Evolutionary conservation across 495 filamentous ascomycete species (phyloP).

Genomic region (Neurospora sp.): DNA sequence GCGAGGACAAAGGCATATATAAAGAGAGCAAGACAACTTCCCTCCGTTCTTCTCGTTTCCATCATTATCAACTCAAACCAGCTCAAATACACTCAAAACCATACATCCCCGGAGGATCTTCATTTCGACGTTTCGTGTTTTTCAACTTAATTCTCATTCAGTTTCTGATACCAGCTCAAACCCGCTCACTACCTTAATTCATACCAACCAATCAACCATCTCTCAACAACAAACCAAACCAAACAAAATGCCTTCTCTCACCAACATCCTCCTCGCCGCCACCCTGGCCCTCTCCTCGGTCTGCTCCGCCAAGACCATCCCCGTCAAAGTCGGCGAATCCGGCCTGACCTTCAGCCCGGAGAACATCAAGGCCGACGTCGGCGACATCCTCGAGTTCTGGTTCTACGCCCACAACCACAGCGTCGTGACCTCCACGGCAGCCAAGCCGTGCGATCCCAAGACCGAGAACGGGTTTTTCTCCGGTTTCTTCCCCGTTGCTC

Average conservation of each 20-base stretch:
- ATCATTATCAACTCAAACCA: background rate
- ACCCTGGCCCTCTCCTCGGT: constrained; percentile 11
- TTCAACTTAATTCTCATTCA: background rate
- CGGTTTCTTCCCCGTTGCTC: constrained; percentile 30
- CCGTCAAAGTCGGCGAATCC: constrained; percentile 16
- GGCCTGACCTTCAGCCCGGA: constrained; percentile 23
- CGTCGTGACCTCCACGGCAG: constrained; percentile 37
- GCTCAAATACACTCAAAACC: background rate
- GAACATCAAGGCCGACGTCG: constrained; percentile 26
- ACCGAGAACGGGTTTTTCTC: constrained; percentile 32
- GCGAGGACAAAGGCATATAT: background rate
- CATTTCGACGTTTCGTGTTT: background rate
- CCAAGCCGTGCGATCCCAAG: constrained; percentile 35
- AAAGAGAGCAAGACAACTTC: background rate
- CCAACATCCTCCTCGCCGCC: constrained; percentile 7
- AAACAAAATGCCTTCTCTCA: constrained; percentile 5
- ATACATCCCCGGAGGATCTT: background rate
- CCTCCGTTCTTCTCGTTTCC: background rate
- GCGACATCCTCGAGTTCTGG: constrained; percentile 44
- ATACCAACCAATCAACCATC: background rate
- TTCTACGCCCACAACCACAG: constrained; percentile 43
- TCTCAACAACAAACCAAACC: background rate
- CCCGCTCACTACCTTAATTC: background rate
- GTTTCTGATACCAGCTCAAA: background rate
- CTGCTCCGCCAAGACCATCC: constrained; percentile 11